Percentiles rank a stretch among this genome's conserved stretches.
Conservation (phyloP, 768 basidiomycete genomes). For the Clathrus columnatus region DNA sequence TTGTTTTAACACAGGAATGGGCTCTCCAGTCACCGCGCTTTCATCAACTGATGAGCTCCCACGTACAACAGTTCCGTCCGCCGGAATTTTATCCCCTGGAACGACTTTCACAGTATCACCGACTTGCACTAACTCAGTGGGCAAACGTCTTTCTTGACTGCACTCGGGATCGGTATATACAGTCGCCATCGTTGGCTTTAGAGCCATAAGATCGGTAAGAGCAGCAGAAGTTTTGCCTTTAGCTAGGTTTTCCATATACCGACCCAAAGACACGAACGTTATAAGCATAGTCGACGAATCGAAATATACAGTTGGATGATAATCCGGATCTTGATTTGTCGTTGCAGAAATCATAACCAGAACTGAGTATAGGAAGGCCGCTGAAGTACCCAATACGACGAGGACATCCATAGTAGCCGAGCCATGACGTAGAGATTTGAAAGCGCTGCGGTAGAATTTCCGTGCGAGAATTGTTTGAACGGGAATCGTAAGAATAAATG, state of each 20-base stretch:
- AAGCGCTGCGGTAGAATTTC: slow-evolving; percentile 84
- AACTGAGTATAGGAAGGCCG: slow-evolving; percentile 88
- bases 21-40: slow-evolving; percentile 94
- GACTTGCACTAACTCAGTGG: slow-evolving; percentile 91
- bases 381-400: slow-evolving; percentile 88
- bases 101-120: slow-evolving; percentile 90
- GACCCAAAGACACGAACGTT: slow-evolving; percentile 92
- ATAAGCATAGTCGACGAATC: slow-evolving; percentile 99
- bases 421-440: slow-evolving; percentile 82
- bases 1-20: slow-evolving; percentile 79
- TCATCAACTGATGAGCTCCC: slow-evolving; percentile 91
- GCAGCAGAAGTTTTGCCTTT: slow-evolving; percentile 97
- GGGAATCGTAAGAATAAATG: slow-evolving; percentile 73
- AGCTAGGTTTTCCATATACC: slow-evolving; percentile 92
- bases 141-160: slow-evolving; percentile 79
- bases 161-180: slow-evolving; percentile 87
- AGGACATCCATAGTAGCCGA: slow-evolving; percentile 98
- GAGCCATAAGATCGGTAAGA: slow-evolving; percentile 91
- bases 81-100: slow-evolving; percentile 93
- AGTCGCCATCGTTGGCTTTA: slow-evolving; percentile 90
- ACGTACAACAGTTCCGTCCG: slow-evolving; percentile 83
- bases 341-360: slow-evolving; percentile 56
- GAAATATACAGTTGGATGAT: slow-evolving; percentile 85
- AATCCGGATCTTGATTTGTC: slow-evolving; percentile 55
- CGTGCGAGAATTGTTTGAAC: slow-evolving; percentile 88